These are phyloP conservation scores for Eucalyptus virginea DNA, from an alignment of 345 rosid genomes.

Conservation along the genomic window DNA sequence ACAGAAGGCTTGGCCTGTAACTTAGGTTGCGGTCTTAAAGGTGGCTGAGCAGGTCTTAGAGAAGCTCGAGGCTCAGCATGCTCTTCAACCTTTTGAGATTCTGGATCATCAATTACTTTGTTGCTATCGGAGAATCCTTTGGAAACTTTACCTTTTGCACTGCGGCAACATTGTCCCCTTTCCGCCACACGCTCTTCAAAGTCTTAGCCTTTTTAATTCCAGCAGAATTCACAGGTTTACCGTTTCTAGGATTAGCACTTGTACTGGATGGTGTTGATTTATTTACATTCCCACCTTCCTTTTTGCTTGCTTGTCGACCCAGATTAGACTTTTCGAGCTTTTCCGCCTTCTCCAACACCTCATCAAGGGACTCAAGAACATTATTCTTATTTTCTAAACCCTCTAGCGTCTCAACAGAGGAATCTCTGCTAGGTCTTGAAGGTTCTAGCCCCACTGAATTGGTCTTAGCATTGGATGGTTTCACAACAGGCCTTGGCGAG, in stretches of 20 bases:
- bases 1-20: constrained; percentile 65
- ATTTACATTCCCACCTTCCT: constrained; percentile 13
- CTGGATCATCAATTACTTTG: constrained; percentile 6
- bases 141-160: constrained; percentile 61
- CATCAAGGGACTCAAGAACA: constrained; percentile 77
- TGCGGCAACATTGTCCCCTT: constrained; percentile 62
- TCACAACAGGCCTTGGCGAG: constrained; percentile 68
- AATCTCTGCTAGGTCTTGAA: background rate
- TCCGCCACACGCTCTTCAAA: constrained; percentile 93
- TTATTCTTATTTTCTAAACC: constrained; percentile 49
- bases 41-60: constrained; percentile 38
- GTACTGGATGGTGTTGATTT: constrained; percentile 16
- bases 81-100: constrained; percentile 10
- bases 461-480: constrained; percentile 27
- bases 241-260: constrained; percentile 11
- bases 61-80: constrained; percentile 11
- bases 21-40: constrained; percentile 56
- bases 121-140: constrained; percentile 30
- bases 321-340: constrained; percentile 47
- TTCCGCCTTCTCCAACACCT: constrained; percentile 88
- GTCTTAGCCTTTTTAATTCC: constrained; percentile 40
- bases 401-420: constrained; percentile 9
- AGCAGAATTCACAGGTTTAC: constrained; percentile 7
- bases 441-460: constrained; percentile 26
- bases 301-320: background rate